A percentile compares a stretch with the other conserved stretches of the same genome.
Evolutionary conservation across 768 basidiomycete species (phyloP).

Genomic region (Panus rudis): DNA sequence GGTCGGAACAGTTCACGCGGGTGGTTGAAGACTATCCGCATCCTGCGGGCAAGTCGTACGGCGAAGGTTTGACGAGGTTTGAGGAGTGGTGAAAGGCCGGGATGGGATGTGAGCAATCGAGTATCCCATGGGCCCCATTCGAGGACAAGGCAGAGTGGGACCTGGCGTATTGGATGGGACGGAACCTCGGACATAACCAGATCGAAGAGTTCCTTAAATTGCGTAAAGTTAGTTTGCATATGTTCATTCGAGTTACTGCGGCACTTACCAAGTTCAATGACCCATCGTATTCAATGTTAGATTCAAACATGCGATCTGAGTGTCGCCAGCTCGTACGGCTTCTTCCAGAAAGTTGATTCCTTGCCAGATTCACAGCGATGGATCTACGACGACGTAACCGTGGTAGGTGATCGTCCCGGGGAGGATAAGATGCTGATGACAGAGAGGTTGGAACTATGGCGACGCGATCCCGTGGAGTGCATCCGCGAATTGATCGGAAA

Average conservation of each 20-base stretch:
- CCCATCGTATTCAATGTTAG: too few relatives aligned
- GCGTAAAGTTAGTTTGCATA: constrained; percentile 1
- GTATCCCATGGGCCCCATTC: too few relatives aligned
- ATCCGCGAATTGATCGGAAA: constrained; percentile 12
- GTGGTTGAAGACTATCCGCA: too few relatives aligned
- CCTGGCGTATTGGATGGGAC: not conserved
- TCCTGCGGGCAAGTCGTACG: too few relatives aligned
- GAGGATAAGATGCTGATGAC: constrained; percentile 13
- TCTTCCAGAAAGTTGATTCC: constrained; percentile 1
- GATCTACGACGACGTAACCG: not conserved
- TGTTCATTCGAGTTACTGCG: too few relatives aligned
- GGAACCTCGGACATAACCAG: constrained; percentile 6
- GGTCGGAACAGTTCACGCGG: too few relatives aligned
- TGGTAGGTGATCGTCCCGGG: constrained; percentile 1
- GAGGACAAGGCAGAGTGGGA: constrained; percentile 1
- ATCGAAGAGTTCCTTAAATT: constrained; percentile 7
- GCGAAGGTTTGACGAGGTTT: too few relatives aligned
- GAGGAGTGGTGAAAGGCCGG: too few relatives aligned
- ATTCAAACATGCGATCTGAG: too few relatives aligned
- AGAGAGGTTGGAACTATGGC: constrained; percentile 24
- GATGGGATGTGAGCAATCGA: too few relatives aligned
- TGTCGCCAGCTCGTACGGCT: too few relatives aligned
- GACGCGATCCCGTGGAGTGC: constrained; percentile 24
- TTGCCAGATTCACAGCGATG: constrained; percentile 1
- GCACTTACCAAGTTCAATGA: too few relatives aligned